A percentile compares a stretch with the other conserved stretches of the same genome.
These are phyloP conservation scores for Phlyctochytrium arcticum DNA, from an alignment of 192 early-diverging fungal species.

Conservation along the genomic window DNA sequence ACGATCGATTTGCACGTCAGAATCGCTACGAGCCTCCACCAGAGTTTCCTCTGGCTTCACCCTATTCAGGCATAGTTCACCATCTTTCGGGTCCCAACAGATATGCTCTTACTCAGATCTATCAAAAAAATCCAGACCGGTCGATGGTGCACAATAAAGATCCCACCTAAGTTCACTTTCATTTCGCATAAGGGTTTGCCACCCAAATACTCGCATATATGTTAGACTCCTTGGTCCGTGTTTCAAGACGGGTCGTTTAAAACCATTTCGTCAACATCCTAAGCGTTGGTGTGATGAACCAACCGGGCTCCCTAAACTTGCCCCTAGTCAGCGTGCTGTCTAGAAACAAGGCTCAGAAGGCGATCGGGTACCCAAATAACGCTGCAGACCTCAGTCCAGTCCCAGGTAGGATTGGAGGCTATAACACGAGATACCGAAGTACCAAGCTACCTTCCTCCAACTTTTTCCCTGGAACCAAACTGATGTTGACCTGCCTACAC, in stretches of 20 bases:
- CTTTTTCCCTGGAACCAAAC: conserved; percentile 53
- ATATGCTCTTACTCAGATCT: conserved; percentile 56
- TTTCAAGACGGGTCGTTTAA: background rate
- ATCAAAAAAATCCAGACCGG: conserved; percentile 26
- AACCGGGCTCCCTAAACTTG: background rate
- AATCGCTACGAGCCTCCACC: conserved; percentile 39
- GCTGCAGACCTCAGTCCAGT: conserved; percentile 56
- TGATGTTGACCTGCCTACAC: conserved; percentile 51
- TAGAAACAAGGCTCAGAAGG: background rate
- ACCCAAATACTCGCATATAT: conserved; percentile 71
- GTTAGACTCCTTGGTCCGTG: conserved; percentile 69
- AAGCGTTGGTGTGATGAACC: conserved; percentile 16
- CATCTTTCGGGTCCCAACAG: conserved; percentile 58
- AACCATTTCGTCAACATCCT: conserved; percentile 27
- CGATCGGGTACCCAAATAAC: conserved; percentile 16
- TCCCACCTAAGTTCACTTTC: conserved; percentile 33
- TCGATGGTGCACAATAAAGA: conserved; percentile 28
- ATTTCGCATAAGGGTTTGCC: conserved; percentile 46
- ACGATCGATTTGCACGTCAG: background rate
- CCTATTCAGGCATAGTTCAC: background rate
- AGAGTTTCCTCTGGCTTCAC: conserved; percentile 50
- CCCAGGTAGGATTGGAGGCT: conserved; percentile 48
- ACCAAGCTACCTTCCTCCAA: conserved; percentile 43
- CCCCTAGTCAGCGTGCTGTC: background rate
- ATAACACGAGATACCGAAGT: conserved; percentile 51